Evolutionary conservation across 768 basidiomycete genomes (phyloP), one percentile per base, ranked within the genome.

Genomic region (Rhodotorula graminis): DNA sequence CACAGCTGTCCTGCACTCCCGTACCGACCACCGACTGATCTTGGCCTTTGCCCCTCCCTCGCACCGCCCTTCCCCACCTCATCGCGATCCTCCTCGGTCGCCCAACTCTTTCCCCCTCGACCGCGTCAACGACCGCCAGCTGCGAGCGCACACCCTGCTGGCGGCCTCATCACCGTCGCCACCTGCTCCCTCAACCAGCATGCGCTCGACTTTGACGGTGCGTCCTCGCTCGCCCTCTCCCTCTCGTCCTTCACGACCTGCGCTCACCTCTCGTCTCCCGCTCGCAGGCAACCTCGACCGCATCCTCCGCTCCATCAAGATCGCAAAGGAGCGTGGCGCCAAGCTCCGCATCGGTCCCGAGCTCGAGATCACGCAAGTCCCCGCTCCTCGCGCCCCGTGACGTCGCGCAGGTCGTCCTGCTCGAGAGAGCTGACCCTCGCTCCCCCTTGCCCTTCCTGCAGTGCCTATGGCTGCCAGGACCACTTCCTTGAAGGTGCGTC

Each of bases 381-480:
- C n/a, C n/a, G n/a, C n/a, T 65, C 25, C 12, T 64, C 23, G 15
- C 37, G 23, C 40, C 18, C 40, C 10, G 64, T 46, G 44, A 29
- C 25, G 16, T 27, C 12, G 14, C 44, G 12, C 44, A 2, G 14
- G 8, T 29, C 42, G 23, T 16, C 11, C 25, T 29, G 44, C 6
- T 50, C 10, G 8, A n/a, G 25, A 49, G n/a, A 15, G 52, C 58
- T 70, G 53, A 47, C 63, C 29, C 21, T 42, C 33, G 21, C 23
- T 27, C 5, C 40, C 21, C 31, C 23, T 14, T 10, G 65, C 44
- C 14, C 29, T 6, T 4, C 18, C 5, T 1, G 15, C 76, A 94
- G 92, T 33, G 96, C 95, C 9, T 99, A 98, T 82, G 96, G 96
- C 7, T 99, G 96, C 81, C 85, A 93, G 64, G 96, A 99, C 79